Evolutionary conservation across 2,329 filamentous ascomycete species (phyloP), one percentile per base, ranked within the genome.

Genomic region (Talaromyces islandicus): DNA sequence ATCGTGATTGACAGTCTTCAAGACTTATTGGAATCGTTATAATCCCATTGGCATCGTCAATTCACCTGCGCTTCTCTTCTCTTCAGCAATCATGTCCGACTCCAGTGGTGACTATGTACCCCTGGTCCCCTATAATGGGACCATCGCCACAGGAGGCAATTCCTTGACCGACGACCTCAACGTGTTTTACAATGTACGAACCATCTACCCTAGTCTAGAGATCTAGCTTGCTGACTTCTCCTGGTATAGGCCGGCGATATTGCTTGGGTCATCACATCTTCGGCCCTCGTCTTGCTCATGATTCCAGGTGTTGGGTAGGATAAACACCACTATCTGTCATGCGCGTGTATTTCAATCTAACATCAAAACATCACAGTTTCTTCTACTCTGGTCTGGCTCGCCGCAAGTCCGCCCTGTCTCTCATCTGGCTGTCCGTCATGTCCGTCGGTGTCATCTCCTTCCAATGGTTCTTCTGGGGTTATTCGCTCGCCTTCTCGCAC

Each of bases 401-500:
- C 60, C 86, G 92, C 74, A 96, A 96, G 80, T 95, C 91, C 0
- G 92, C 92, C 4, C 81, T 96, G 58, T 90, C 91, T 19, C 82
- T 96, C 63, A 88, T 96, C 74, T 92, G 90, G 83, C 83, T 96
- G 4, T 90, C 90, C 14, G 84, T 96, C 78, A 88, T 96, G 79
- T 88, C 90, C 17, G 85, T 88, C 4, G 89, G 85, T 11, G 85
- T 95, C 65, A 85, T 92, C 62, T 88, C 86, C 55, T 95, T 96
- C 77, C 91, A 96, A 72, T 96, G 92, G 91, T 96, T 95, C 80
- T 93, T 96, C 80, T 96, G 91, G 91, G 91, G 91, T 54, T 96
- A 91, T 73, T 92, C 89, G 4, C 77, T 94, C 11, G 85, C 89
- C 54, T 94, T 92, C 73, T 94, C 90, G 17, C 90, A 93, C 75